A percentile compares a stretch with the other conserved stretches of the same genome.
Evolutionary conservation across 2,329 filamentous ascomycete genomes (phyloP).

Genomic region (Paraconiothyrium sp.): DNA sequence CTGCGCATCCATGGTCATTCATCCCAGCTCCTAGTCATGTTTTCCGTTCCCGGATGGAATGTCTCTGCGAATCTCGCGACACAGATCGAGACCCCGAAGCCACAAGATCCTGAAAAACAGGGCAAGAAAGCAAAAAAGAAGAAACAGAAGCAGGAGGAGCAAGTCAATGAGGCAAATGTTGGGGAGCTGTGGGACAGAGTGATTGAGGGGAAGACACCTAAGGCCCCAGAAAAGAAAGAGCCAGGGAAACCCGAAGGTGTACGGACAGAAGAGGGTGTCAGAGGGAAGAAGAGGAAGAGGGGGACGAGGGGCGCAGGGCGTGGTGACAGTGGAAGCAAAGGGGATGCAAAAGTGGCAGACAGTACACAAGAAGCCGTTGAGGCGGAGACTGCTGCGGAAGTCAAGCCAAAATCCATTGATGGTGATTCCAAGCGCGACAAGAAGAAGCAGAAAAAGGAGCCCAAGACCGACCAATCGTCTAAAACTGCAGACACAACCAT

Average conservation of each 20-base stretch:
- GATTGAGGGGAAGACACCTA: slow-evolving; percentile 65
- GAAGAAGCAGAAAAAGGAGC: slow-evolving; percentile 47
- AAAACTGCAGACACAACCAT: slow-evolving; percentile 17
- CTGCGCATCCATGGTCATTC: background rate
- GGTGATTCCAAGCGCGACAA: slow-evolving; percentile 42
- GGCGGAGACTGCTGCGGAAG: slow-evolving; percentile 7
- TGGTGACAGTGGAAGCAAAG: slow-evolving; percentile 31
- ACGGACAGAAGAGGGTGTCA: slow-evolving; percentile 40
- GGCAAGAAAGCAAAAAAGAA: slow-evolving; percentile 67
- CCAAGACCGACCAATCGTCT: slow-evolving; percentile 33
- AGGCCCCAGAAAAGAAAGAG: slow-evolving; percentile 78
- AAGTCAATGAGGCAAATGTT: slow-evolving; percentile 75
- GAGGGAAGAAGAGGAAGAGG: slow-evolving; percentile 45
- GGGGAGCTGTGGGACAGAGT: slow-evolving; percentile 53
- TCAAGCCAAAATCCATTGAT: slow-evolving; percentile 14
- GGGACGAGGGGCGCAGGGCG: slow-evolving; percentile 36
- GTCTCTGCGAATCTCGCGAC: slow-evolving; percentile 78
- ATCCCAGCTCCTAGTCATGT: slow-evolving; percentile 67
- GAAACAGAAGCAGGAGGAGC: slow-evolving; percentile 72
- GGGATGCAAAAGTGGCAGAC: slow-evolving; percentile 34
- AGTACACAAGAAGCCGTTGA: slow-evolving; percentile 34
- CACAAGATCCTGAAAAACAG: slow-evolving; percentile 49
- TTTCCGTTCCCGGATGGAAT: slow-evolving; percentile 93
- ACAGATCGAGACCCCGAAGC: slow-evolving; percentile 64
- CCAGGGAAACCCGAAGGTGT: slow-evolving; percentile 50